These are phyloP conservation scores for Adansonia digitata DNA, from an alignment of 345 rosid genomes.

Conservation along the genomic window DNA sequence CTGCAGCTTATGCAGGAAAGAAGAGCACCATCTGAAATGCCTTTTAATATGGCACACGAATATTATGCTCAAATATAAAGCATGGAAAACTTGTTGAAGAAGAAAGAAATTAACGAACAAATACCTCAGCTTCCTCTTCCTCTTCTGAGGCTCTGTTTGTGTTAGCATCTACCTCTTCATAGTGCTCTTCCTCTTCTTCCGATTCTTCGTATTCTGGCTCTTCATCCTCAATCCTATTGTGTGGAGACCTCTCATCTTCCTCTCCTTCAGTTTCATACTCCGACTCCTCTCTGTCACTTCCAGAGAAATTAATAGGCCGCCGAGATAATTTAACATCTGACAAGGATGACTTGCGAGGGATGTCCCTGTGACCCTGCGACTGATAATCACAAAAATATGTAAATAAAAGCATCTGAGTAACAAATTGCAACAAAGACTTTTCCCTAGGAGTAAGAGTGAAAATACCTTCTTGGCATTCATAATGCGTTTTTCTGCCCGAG, in stretches of 20 bases:
- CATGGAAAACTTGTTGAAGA: neutral
- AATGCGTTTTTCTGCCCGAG: constrained; percentile 81
- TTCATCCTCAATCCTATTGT: constrained; percentile 62
- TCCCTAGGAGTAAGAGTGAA: neutral
- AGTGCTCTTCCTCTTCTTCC: constrained; percentile 55
- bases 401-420: neutral
- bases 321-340: constrained; percentile 52
- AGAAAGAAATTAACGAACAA: neutral
- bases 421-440: neutral
- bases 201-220: constrained; percentile 87
- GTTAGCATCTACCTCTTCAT: constrained; percentile 43
- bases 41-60: neutral
- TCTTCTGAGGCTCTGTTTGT: constrained; percentile 54
- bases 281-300: constrained; percentile 89
- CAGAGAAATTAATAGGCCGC: constrained; percentile 73
- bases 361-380: constrained; percentile 63
- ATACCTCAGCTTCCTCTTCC: constrained; percentile 56
- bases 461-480: constrained; percentile 92
- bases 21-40: neutral
- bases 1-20: neutral
- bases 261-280: constrained; percentile 94
- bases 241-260: constrained; percentile 63
- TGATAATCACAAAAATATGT: constrained; percentile 6
- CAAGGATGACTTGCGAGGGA: constrained; percentile 54
- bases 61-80: neutral